Evolutionary conservation across 2,329 filamentous ascomycete species (phyloP), one percentile per base, ranked within the genome.

Genomic region (Alternaria sp.): DNA sequence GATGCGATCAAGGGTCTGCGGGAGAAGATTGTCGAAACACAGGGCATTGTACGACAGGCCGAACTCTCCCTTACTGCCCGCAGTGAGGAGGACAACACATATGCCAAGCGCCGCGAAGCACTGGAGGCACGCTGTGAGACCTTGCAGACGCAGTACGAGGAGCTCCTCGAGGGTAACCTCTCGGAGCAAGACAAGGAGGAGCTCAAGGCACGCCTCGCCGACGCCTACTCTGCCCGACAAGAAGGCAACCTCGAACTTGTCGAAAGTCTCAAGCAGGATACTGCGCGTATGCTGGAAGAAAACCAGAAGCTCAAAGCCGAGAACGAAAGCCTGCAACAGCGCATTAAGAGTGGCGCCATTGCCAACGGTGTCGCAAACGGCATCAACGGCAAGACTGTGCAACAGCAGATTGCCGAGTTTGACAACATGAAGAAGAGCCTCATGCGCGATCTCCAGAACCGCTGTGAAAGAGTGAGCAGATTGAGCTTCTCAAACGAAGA

Each of bases 351-450:
- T 53, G 86, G 87, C 68, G 81, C 81, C 32, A 85, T 79, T 61
- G 86, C 90, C 25, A 93, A 89, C 67, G 89, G 88, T 46, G 81
- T 83, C 19, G 79, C 82, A 3, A 82, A 84, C 55, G 81, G 90
- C 77, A 80, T 80, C 65, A 93, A 92, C 74, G 91, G 91, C 85
- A 97, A 97, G 86, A 96, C 93, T 12, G 89, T 98, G 47, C 93
- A 97, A 79, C 95, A 99, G 83, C 96, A 98, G 83, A 97, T 99
- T 81, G 93, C 95, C 62, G 96, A 99, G 79, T 99, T 99, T 73
- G 96, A 99, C 81, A 92, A 93, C 63, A 99, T 99, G 94, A 99
- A 99, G 89, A 99, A 99, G 88, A 97, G 92, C 70, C 86, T 99
- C 71, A 99, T 99, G 96, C 92, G 96, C 61, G 96, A 99, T 81